Conservation (phyloP, 257 asterid species). For the Plantago elongata region DNA sequence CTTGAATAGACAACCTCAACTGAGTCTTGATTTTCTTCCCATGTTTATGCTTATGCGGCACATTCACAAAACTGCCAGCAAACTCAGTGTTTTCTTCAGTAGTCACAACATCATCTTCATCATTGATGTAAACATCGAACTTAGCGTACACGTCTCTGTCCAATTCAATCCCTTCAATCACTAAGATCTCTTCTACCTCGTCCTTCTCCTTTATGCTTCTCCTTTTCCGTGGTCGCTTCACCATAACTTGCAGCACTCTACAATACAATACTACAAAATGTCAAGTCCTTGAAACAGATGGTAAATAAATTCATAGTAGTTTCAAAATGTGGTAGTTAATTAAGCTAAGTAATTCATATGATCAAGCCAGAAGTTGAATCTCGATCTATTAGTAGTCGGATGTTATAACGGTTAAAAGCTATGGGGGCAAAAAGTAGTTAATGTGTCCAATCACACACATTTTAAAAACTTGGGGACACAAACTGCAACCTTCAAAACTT, state of each 20-base stretch:
- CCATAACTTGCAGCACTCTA: constrained; percentile 41
- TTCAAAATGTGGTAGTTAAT: no score
- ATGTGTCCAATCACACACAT: no score
- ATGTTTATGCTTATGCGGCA: constrained; percentile 52
- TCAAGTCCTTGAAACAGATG: no score
- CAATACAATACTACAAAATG: not conserved
- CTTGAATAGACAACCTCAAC: constrained; percentile 45
- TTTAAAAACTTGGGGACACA: no score
- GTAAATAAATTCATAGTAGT: no score
- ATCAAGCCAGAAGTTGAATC: no score
- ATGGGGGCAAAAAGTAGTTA: no score
- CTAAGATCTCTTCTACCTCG: constrained; percentile 49
- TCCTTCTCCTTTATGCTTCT: constrained; percentile 62
- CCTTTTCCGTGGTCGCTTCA: constrained; percentile 63
- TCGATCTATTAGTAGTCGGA: no score
- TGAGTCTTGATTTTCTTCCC: constrained; percentile 43
- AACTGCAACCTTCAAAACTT: no score
- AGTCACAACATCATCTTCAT: constrained; percentile 48
- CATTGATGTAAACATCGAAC: constrained; percentile 61
- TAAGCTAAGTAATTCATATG: no score
- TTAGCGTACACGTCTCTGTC: constrained; percentile 42
- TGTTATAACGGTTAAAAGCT: no score
- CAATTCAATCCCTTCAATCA: constrained; percentile 49
- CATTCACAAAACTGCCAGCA: constrained; percentile 64
- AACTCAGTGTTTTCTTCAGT: constrained; percentile 51